Evolutionary conservation across 192 early-diverging fungal genomes (phyloP).

Genomic region (Chytriomyces sp.): DNA sequence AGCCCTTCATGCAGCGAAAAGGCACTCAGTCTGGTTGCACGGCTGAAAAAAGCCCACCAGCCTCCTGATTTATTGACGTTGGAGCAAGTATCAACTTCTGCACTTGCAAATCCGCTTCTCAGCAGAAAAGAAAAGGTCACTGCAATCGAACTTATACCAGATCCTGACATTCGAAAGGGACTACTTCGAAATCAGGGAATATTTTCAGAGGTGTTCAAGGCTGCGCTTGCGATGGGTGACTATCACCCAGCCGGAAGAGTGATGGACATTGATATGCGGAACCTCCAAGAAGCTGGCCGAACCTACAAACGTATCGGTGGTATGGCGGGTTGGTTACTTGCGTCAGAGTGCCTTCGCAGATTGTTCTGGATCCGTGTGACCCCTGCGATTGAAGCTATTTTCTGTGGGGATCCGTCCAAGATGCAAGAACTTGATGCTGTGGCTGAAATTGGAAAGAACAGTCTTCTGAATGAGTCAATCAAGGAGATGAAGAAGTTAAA

Average conservation of each 20-base stretch:
- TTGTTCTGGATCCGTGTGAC: constrained; percentile 20
- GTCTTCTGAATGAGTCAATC: too few relatives aligned
- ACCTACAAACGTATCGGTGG: constrained; percentile 2
- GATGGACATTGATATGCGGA: constrained; percentile 10
- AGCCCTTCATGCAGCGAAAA: neutral
- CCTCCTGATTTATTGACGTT: neutral
- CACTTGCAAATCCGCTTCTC: neutral
- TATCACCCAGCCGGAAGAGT: neutral
- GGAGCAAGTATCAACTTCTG: constrained; percentile 1
- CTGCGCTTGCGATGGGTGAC: neutral
- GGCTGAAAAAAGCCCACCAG: neutral
- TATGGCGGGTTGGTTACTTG: neutral
- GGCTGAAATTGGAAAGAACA: too few relatives aligned
- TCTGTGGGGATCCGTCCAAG: neutral
- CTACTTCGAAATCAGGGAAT: constrained; percentile 20
- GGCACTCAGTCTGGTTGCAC: neutral
- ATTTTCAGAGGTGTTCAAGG: constrained; percentile 6
- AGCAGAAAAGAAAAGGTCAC: constrained; percentile 10
- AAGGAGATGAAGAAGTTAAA: too few relatives aligned
- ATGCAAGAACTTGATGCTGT: too few relatives aligned
- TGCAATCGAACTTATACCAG: constrained; percentile 24
- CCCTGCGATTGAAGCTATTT: constrained; percentile 7
- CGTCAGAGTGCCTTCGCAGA: neutral
- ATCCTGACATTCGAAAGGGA: constrained; percentile 3
- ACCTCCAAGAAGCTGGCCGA: constrained; percentile 1